These are phyloP conservation scores for Pinus albicaulis DNA, from an alignment of 75 land plant genomes.

Conservation along the genomic window DNA sequence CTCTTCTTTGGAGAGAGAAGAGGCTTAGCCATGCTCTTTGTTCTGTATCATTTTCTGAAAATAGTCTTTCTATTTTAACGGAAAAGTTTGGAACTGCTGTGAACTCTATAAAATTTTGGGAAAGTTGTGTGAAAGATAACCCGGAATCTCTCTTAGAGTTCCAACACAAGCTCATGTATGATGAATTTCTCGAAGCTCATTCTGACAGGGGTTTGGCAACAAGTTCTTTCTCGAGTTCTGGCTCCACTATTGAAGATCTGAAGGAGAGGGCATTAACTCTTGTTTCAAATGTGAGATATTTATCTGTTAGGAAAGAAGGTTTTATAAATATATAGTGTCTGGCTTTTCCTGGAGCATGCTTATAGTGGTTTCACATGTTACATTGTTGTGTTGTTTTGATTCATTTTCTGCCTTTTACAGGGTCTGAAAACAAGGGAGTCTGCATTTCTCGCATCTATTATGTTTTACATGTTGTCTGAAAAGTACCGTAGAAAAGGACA, in stretches of 20 bases:
- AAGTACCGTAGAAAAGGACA: conserved; percentile 33
- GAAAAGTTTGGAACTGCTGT: conserved; percentile 32
- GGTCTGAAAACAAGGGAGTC: conserved; percentile 18
- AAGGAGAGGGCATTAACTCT: conserved; percentile 35
- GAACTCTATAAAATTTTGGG: conserved; percentile 48
- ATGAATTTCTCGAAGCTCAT: conserved; percentile 5
- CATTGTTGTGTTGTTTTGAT: background rate
- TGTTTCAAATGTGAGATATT: conserved; percentile 36
- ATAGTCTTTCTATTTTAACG: conserved; percentile 22
- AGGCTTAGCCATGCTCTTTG: conserved; percentile 71
- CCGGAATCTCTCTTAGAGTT: conserved; percentile 25
- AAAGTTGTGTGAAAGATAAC: conserved; percentile 29
- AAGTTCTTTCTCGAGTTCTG: background rate
- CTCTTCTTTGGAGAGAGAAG: conserved; percentile 41
- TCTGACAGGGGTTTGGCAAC: background rate
- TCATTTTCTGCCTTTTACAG: conserved; percentile 22
- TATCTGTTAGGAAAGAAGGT: background rate
- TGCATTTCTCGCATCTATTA: conserved; percentile 30
- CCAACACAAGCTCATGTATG: conserved; percentile 28
- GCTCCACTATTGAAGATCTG: conserved; percentile 23
- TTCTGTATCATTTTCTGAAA: conserved; percentile 39
- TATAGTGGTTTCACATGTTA: background rate
- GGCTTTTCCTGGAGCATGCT: background rate
- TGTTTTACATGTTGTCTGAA: conserved; percentile 50
- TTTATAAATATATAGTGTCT: background rate